Conservation (phyloP, 2,329 filamentous ascomycete species). For the Fusarium torulosum region DNA sequence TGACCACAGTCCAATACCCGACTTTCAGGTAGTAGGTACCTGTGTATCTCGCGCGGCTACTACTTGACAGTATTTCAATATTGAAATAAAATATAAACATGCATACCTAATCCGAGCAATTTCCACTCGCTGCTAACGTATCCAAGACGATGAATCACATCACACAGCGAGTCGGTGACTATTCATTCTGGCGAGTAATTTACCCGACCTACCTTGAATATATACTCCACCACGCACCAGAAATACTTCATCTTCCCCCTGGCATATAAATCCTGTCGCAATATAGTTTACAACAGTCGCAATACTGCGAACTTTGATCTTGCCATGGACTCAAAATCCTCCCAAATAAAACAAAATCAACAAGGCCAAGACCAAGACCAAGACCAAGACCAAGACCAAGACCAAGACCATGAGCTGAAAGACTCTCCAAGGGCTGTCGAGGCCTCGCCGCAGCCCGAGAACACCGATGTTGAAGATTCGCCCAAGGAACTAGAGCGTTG, state of each 20-base stretch:
- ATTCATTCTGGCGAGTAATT: constrained; percentile 27
- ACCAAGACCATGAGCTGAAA: constrained; percentile 16
- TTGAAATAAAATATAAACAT: no score
- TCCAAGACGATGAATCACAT: background rate
- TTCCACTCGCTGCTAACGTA: no score
- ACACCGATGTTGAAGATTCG: constrained; percentile 17
- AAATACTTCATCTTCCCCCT: background rate
- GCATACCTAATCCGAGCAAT: no score
- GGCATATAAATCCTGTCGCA: background rate
- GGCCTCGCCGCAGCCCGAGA: constrained; percentile 14
- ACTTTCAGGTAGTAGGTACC: no score
- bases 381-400: no score
- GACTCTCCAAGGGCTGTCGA: constrained; percentile 17
- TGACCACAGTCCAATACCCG: no score
- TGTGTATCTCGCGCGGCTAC: no score
- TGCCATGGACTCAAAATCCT: constrained; percentile 2
- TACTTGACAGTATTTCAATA: no score
- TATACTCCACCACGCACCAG: background rate
- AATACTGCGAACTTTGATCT: background rate
- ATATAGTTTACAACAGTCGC: background rate
- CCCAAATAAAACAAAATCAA: constrained; percentile 3
- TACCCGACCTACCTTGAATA: background rate
- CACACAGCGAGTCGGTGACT: background rate
- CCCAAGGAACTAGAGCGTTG: constrained; percentile 62
- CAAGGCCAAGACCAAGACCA: constrained; percentile 16